Evolutionary conservation across 345 rosid genomes (phyloP).

Genomic region (Populus deltoides): DNA sequence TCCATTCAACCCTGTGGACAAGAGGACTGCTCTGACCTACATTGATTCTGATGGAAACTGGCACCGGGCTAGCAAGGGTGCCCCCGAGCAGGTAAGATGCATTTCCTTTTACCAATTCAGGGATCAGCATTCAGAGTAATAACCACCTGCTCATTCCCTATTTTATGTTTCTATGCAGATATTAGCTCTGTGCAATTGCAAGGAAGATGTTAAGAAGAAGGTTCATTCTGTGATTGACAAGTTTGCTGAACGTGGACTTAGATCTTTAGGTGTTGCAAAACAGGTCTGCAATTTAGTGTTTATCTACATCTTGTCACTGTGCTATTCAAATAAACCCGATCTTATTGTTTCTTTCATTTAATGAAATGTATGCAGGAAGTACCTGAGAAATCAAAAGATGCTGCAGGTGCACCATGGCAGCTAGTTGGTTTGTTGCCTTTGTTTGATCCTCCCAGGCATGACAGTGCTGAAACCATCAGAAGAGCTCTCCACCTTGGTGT

Average conservation of each 20-base stretch:
- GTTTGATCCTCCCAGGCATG: slow-evolving; percentile 97
- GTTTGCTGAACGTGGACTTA: slow-evolving; percentile 90
- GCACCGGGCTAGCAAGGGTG: slow-evolving; percentile 91
- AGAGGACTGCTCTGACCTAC: slow-evolving; percentile 89
- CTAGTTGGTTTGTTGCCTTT: slow-evolving; percentile 77
- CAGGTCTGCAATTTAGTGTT: slow-evolving; percentile 46
- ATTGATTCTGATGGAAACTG: slow-evolving; percentile 67
- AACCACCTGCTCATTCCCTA: background rate
- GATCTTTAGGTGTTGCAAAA: slow-evolving; percentile 86
- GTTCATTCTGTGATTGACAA: slow-evolving; percentile 76
- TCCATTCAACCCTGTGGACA: slow-evolving; percentile 89
- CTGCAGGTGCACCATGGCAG: slow-evolving; percentile 84
- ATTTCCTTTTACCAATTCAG: background rate
- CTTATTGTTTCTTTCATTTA: background rate
- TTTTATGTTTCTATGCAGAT: slow-evolving; percentile 41
- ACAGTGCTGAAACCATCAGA: slow-evolving; percentile 92
- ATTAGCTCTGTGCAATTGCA: slow-evolving; percentile 61
- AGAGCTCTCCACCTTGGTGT: slow-evolving; percentile 90
- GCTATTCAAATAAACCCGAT: background rate
- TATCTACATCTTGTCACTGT: background rate
- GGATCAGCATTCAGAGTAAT: background rate
- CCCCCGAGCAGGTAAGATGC: slow-evolving; percentile 75
- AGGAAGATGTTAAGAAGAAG: slow-evolving; percentile 69
- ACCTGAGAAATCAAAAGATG: slow-evolving; percentile 73
- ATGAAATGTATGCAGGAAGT: slow-evolving; percentile 51